These are phyloP conservation scores for Cyberlindnera mississippiensis DNA, from an alignment of 805 yeast species.

Conservation along the genomic window DNA sequence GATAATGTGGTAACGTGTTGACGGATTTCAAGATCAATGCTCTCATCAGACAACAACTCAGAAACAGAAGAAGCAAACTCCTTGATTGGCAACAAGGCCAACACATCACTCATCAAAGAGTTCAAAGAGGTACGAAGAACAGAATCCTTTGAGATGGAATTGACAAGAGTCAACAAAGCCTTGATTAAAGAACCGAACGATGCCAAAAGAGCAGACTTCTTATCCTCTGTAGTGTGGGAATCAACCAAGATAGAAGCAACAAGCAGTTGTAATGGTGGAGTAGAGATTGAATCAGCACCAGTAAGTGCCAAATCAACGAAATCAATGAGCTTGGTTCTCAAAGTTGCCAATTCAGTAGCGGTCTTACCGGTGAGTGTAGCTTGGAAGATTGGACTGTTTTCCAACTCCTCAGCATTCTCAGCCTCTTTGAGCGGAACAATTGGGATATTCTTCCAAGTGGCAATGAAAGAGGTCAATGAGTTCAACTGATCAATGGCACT, in stretches of 20 bases:
- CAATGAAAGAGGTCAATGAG: slow-evolving; percentile 48
- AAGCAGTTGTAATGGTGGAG: slow-evolving; percentile 50
- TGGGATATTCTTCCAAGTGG: slow-evolving; percentile 47
- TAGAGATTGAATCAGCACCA: slow-evolving; percentile 33
- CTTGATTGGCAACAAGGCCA: slow-evolving; percentile 71
- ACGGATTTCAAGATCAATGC: slow-evolving; percentile 45
- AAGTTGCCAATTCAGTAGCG: slow-evolving; percentile 41
- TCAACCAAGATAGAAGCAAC: slow-evolving; percentile 50
- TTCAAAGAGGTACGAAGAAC: not conserved
- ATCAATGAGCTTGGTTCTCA: slow-evolving; percentile 49
- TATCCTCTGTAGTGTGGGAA: slow-evolving; percentile 17
- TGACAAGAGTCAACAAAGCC: slow-evolving; percentile 14
- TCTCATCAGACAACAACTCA: slow-evolving; percentile 31
- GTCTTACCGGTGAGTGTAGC: slow-evolving; percentile 51
- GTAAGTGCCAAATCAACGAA: slow-evolving; percentile 46
- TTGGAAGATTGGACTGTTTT: slow-evolving; percentile 59
- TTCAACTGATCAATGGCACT: slow-evolving; percentile 61
- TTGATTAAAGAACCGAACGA: slow-evolving; percentile 23
- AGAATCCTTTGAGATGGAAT: slow-evolving; percentile 18
- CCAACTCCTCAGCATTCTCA: slow-evolving; percentile 31
- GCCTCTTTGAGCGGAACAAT: slow-evolving; percentile 20
- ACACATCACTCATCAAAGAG: slow-evolving; percentile 50
- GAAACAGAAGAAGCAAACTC: slow-evolving; percentile 64
- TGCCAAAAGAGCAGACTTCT: slow-evolving; percentile 9
- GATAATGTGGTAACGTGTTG: slow-evolving; percentile 61